Evolutionary conservation across 768 basidiomycete genomes (phyloP).

Genomic region (Boletus huronensis): DNA sequence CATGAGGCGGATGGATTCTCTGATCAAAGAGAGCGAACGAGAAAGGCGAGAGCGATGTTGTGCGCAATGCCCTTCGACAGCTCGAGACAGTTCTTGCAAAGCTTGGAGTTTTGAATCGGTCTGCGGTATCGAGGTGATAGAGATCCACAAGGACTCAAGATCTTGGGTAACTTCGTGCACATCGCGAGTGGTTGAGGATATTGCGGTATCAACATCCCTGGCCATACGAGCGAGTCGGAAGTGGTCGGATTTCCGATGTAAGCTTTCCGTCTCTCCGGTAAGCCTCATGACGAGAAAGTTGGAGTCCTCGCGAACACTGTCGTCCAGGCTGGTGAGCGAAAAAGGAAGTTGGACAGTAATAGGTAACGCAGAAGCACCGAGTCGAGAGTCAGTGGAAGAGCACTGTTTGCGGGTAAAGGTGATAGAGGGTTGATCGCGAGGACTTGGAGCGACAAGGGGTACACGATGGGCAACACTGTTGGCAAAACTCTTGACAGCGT

Average conservation of each 20-base stretch:
- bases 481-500: slow-evolving; percentile 46
- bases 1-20: slow-evolving; percentile 53
- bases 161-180: slow-evolving; percentile 40
- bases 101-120: slow-evolving; percentile 30
- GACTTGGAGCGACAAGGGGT: slow-evolving; percentile 49
- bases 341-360: slow-evolving; percentile 45
- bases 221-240: slow-evolving; percentile 53
- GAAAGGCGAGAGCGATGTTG: slow-evolving; percentile 38
- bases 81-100: slow-evolving; percentile 36
- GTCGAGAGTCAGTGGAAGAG: slow-evolving; percentile 34
- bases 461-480: slow-evolving; percentile 49
- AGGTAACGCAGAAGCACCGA: slow-evolving; percentile 33
- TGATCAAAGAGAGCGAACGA: slow-evolving; percentile 51
- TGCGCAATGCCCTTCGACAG: slow-evolving; percentile 36
- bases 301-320: slow-evolving; percentile 61
- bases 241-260: slow-evolving; percentile 47
- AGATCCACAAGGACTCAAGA: slow-evolving; percentile 37
- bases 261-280: slow-evolving; percentile 46
- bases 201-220: slow-evolving; percentile 46
- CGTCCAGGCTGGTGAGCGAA: slow-evolving; percentile 58
- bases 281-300: slow-evolving; percentile 68
- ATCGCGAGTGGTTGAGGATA: slow-evolving; percentile 36
- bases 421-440: slow-evolving; percentile 9
- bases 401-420: slow-evolving; percentile 34
- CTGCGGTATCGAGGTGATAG: slow-evolving; percentile 30